Base-by-base conservation (phyloP, 2,329 filamentous ascomycete species). In the Penicillium sumatraense region DNA sequence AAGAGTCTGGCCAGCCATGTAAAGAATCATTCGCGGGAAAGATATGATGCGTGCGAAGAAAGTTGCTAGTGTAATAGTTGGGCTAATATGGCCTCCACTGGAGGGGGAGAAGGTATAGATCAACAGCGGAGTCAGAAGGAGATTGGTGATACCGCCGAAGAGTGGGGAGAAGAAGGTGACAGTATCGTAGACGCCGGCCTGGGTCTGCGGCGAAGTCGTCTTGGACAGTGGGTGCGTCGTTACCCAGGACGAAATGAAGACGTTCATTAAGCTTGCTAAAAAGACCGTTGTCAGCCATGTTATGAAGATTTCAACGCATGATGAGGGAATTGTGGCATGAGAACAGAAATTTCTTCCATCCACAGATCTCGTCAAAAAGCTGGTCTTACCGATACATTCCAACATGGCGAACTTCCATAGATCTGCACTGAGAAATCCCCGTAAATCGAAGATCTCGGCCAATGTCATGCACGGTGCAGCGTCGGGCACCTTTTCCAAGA, bases 51-150 rank as follows among this genome's bases (percentile, higher is more conserved):
- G 76, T 1, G 79, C 75, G 21, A 81, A 77, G 55, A 85, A 79
- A 2, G 81, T 82, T 2, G 79, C 75, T 44, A 84, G 75, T 0
- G 81, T 83, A 56, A 85, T 82, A 27, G 79, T 68, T 1, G 81
- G 81, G 59, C 82, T 84, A 52, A 84, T 67, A 61, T 84, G 82
- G 1, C 78, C 81, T 35, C 82, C 81, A 3, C 78, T 80, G 0
- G 78, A 76, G 0, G 80, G 77, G 4, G 74, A 78, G 13, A 79
- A 77, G 8, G 76, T 76, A 59, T 78, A 82, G 44, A 84, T 81
- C 61, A 83, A 79, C 1, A 81, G 62, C 1, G 80, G 67, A 14
- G 82, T 67, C 44, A 80, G 59, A 20, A 77, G 58, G 10, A 71
- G 64, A 55, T 75, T 81, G 53, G 71, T 70, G 33, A 80, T 66